Base-by-base conservation (phyloP, 139 green algal species). In the Picochlorum sp. region DNA sequence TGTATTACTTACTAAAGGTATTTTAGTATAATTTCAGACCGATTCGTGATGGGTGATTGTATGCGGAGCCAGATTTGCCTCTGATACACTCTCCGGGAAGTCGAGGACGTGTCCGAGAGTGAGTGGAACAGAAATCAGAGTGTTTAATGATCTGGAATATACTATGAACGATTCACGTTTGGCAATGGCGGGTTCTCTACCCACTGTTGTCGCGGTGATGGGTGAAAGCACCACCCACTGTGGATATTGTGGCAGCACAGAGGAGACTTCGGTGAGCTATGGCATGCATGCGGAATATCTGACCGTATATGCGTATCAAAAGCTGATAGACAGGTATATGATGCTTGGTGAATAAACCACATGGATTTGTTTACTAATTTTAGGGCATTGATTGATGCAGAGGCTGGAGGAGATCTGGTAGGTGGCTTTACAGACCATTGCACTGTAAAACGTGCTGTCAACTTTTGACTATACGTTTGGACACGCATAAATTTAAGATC, bases 401-500 rank as follows among this genome's bases (percentile, higher is more conserved):
- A 66, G 75, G 32, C 4, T 85, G 80, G 80, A 65, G 80, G 4
- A 64, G 80, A 15, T 75, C 66, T 34, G 80, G 80, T 3, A 21
- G 32, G 14, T 84, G 68, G 61, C 7, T 84, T 15, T 85, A 85
- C 61, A 64, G 58, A 58, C 80, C 80, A 6, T 37, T 73, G 2
- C 44, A 73, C 32, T 49, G 64, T n/a, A 26, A 24, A 4, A 70
- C 62, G 4, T 85, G 79, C 66, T 85, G 80, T 58, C 67, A 68
- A 20, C 64, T 73, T 21, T 60, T 83, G 56, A 82, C 76, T 6
- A 80, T 84, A 46, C 73, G 80, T 1, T 64, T 85, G 28, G 70
- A 84, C 51, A 68, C 64, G 2, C 18, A 69, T 26, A 68, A 71
- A 51, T 82, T 78, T 56, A 1, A 16, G n/a, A 49, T 64, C 8